These are phyloP conservation scores for Botrytis porri DNA, from an alignment of 2,329 filamentous ascomycete species.

Conservation along the genomic window DNA sequence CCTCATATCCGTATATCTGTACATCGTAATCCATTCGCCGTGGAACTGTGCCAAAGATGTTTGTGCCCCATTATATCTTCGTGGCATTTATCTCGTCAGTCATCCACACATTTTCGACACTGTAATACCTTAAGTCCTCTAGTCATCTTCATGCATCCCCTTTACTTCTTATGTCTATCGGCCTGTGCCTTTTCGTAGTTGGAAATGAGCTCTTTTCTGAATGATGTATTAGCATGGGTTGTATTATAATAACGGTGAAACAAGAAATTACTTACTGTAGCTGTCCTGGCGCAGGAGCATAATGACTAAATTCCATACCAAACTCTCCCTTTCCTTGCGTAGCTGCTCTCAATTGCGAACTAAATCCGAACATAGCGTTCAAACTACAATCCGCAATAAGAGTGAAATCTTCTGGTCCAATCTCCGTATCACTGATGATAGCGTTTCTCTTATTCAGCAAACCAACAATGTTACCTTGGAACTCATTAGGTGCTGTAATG, in stretches of 20 bases:
- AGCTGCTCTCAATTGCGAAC: slow-evolving; percentile 81
- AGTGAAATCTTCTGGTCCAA: slow-evolving; percentile 90
- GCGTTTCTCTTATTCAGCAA: slow-evolving; percentile 96
- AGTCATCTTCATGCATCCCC: not conserved
- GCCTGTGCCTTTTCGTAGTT: slow-evolving; percentile 66
- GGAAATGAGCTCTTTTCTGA: slow-evolving; percentile 60
- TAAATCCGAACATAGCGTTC: slow-evolving; percentile 98
- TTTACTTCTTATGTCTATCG: slow-evolving; percentile 45
- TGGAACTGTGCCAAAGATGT: not conserved
- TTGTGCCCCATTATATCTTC: not conserved
- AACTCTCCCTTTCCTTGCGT: slow-evolving; percentile 99
- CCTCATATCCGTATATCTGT: not conserved
- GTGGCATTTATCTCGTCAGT: not conserved
- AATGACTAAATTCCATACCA: slow-evolving; percentile 98
- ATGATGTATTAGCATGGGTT: not conserved
- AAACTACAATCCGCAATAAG: slow-evolving; percentile 87
- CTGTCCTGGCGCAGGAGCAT: slow-evolving; percentile 80
- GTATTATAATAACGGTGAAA: not conserved
- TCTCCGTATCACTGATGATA: slow-evolving; percentile 92
- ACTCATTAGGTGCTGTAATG: slow-evolving; percentile 92
- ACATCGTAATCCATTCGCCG: not conserved
- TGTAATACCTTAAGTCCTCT: not conserved
- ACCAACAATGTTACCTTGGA: slow-evolving; percentile 93
- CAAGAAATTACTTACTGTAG: slow-evolving; percentile 67
- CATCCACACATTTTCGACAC: not conserved